Evolutionary conservation across 306 rosid genomes (phyloP), one percentile per base, ranked within the genome.

Genomic region (Vachellia pachyceras): DNA sequence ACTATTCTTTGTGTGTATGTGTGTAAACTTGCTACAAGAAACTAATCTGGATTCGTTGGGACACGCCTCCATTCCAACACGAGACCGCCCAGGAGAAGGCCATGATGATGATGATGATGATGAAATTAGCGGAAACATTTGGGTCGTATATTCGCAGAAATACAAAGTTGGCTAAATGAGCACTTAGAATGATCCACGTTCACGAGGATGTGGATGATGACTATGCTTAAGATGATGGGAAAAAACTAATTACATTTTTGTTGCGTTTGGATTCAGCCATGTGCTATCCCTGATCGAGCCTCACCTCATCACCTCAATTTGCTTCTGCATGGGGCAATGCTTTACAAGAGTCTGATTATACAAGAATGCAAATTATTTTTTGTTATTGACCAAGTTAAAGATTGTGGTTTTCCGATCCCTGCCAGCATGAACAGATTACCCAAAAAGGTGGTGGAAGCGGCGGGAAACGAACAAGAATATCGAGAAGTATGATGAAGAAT

Each of bases 391-490:
- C 60, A 77, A 41, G 78, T 10, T 69, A 77, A 55, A 64, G 42
- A 42, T 12, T 64, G 71, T 18, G 46, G 6, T 17, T 83, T 65
- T 64, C 69, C 82, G 6, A 65, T 71, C 73, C 84, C 37, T 74
- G 52, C 76, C 42, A 69, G 55, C 76, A 49, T 15, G 76, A 79
- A 82, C 61, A 76, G 76, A 75, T 55, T 18, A 37, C 41, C 40
- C 14, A 61, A 29, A 29, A 6, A 63, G 20, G 41, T 13, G 41
- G 81, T 3, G 79, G 37, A 69, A 85, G 25, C 29, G 39, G 73
- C 29, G 6, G 25, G 6, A 72, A 86, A 73, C 66, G 49, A 86
- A 74, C 72, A 60, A 69, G 25, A 76, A 69, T 39, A 29, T 29
- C 33, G 66, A 50, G 6, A 50, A 5, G 5, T 46, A 10, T 50